These are phyloP conservation scores for Termitomyces sp. DNA, from an alignment of 768 basidiomycete species.

Conservation along the genomic window DNA sequence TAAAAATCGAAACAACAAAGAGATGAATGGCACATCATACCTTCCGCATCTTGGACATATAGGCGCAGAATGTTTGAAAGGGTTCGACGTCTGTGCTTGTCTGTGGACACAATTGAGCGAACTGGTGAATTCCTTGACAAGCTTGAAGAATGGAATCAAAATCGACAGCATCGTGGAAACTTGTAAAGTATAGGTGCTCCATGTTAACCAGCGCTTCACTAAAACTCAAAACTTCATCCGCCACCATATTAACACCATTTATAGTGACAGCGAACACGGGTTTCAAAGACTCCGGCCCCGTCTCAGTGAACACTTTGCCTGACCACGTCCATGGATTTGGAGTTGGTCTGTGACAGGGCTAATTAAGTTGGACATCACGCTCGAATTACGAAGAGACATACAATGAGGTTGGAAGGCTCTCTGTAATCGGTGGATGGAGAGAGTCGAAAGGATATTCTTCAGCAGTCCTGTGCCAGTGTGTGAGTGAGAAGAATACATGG, in stretches of 20 bases:
- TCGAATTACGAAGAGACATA: slow-evolving; percentile 17
- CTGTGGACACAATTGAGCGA: slow-evolving; percentile 43
- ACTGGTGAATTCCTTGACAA: slow-evolving; percentile 49
- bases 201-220: slow-evolving; percentile 38
- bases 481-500: neutral
- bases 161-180: slow-evolving; percentile 46
- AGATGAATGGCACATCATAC: slow-evolving; percentile 25
- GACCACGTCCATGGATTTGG: slow-evolving; percentile 66
- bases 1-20: neutral
- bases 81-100: slow-evolving; percentile 34
- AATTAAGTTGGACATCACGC: neutral
- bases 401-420: slow-evolving; percentile 1
- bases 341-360: slow-evolving; percentile 19
- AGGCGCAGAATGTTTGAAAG: slow-evolving; percentile 37
- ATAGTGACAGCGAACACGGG: slow-evolving; percentile 48
- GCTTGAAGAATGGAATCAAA: slow-evolving; percentile 43
- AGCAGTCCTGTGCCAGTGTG: slow-evolving; percentile 14
- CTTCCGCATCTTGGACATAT: slow-evolving; percentile 45
- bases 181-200: slow-evolving; percentile 40
- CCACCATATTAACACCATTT: slow-evolving; percentile 38
- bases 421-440: slow-evolving; percentile 14
- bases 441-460: slow-evolving; percentile 19
- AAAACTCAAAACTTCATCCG: slow-evolving; percentile 41
- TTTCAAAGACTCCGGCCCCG: slow-evolving; percentile 32
- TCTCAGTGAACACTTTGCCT: slow-evolving; percentile 47